These are phyloP conservation scores for Clarireedia hainanense DNA, from an alignment of 2,329 filamentous ascomycete genomes.

Conservation along the genomic window DNA sequence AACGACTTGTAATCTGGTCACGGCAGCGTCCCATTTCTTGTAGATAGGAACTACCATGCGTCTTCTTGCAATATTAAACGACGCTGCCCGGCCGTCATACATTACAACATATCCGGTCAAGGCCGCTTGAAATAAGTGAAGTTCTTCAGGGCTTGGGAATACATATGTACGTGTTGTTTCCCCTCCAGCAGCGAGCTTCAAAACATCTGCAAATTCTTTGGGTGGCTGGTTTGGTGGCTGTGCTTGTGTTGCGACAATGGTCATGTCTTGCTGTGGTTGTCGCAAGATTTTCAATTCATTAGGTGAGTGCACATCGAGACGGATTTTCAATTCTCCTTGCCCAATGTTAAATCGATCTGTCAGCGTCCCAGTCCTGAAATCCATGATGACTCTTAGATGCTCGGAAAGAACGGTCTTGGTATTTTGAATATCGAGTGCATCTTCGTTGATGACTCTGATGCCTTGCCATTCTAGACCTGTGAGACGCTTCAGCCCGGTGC, in stretches of 20 bases:
- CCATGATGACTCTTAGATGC: slow-evolving; percentile 64
- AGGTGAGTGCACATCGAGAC: slow-evolving; percentile 51
- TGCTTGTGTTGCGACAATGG: slow-evolving; percentile 64
- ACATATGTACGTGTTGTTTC: slow-evolving; percentile 63
- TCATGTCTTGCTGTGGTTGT: slow-evolving; percentile 68
- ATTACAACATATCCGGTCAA: slow-evolving; percentile 73
- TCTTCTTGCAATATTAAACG: slow-evolving; percentile 74
- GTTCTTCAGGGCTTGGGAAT: slow-evolving; percentile 56
- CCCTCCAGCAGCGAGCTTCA: slow-evolving; percentile 41
- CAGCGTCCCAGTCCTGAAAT: slow-evolving; percentile 68
- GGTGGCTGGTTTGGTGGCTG: slow-evolving; percentile 54
- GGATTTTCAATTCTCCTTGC: slow-evolving; percentile 63
- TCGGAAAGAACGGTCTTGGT: slow-evolving; percentile 68
- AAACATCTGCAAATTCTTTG: slow-evolving; percentile 49
- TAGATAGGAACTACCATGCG: slow-evolving; percentile 88
- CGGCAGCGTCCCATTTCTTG: slow-evolving; percentile 87
- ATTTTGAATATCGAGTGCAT: slow-evolving; percentile 47
- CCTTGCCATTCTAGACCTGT: slow-evolving; percentile 52
- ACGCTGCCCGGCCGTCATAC: slow-evolving; percentile 63
- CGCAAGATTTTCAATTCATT: slow-evolving; percentile 61
- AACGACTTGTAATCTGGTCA: slow-evolving; percentile 73
- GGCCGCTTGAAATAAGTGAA: slow-evolving; percentile 72
- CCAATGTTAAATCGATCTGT: slow-evolving; percentile 79
- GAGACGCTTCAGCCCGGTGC: slow-evolving; percentile 22
- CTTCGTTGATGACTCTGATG: slow-evolving; percentile 64